Base-by-base conservation (phyloP, 257 asterid genomes). In the Paulownia fortunei region DNA sequence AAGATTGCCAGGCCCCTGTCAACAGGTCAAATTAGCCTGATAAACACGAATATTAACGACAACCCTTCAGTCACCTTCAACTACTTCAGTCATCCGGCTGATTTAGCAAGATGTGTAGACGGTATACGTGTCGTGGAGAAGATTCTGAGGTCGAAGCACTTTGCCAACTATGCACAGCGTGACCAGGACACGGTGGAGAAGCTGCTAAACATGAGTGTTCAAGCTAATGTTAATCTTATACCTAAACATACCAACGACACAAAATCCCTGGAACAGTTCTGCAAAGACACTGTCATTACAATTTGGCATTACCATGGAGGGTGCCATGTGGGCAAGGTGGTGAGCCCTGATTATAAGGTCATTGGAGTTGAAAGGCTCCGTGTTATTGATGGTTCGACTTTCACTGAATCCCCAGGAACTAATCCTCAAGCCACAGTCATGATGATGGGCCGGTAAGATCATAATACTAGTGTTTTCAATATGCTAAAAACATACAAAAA, bases 251-350 rank as follows among this genome's bases (percentile, higher is more conserved):
- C 88, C 16, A 92, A 96, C 39, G 97, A 93, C 80, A 89, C 97
- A 0, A n/a, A 81, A 15, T 93, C 91, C 0, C 73, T 96, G 1
- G 91, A 90, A 56, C 99, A 93, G 87, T 96, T 93, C 68, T 96
- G 99, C 74, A 93, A 82, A 59, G 99, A 96, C 85, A 96, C 99
- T 5, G 96, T 93, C n/a, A 86, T 92, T 78, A 92, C 99, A 3
- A 96, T 96, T 39, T 93, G 99, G 99, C 99, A 96, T 82, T 96
- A 93, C 87, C 99, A 96, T 60, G 98, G 99, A 0, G 99, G 99
- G 4, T 93, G 97, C 88, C 97, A 88, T 0, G 93, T 93, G 0
- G 94, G 97, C 24, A 80, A 87, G 79, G 99, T 96, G 64, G 93
- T 96, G 41, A 69, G n/a, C 63, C 70, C 76, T 0, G 86, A 93